Evolutionary conservation across 2,329 filamentous ascomycete species (phyloP).

Genomic region (Chalaropsis thielavioides): DNA sequence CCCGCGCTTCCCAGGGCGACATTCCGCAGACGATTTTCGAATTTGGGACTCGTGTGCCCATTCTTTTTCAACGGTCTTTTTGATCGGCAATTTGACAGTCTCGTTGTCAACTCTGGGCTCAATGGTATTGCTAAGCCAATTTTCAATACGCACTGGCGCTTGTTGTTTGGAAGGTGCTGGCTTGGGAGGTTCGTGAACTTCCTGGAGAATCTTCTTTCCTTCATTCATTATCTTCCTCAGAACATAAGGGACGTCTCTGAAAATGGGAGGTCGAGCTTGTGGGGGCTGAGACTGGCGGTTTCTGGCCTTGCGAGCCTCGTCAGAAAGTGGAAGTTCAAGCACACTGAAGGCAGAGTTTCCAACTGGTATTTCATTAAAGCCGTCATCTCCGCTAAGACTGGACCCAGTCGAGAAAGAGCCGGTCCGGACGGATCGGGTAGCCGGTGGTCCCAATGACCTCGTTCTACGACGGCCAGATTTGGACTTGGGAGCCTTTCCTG

Average conservation of each 20-base stretch:
- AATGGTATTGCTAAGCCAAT: slow-evolving; percentile 47
- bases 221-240: slow-evolving; percentile 50
- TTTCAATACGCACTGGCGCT: slow-evolving; percentile 42
- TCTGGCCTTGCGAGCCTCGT: slow-evolving; percentile 29
- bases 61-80: slow-evolving; percentile 26
- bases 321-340: slow-evolving; percentile 40
- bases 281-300: slow-evolving; percentile 23
- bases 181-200: slow-evolving; percentile 42
- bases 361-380: slow-evolving; percentile 41
- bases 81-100: slow-evolving; percentile 21
- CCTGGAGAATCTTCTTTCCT: slow-evolving; percentile 50
- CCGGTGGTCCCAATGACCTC: slow-evolving; percentile 14
- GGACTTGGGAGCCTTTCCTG: not conserved
- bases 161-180: slow-evolving; percentile 38
- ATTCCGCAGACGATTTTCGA: slow-evolving; percentile 14
- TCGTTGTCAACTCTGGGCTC: slow-evolving; percentile 43
- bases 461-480: slow-evolving; percentile 11
- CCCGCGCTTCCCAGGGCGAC: not conserved
- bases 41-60: slow-evolving; percentile 18
- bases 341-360: slow-evolving; percentile 54
- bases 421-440: slow-evolving; percentile 12
- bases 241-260: slow-evolving; percentile 47
- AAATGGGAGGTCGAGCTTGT: slow-evolving; percentile 39
- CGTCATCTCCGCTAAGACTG: slow-evolving; percentile 24
- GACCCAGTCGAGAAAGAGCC: slow-evolving; percentile 21